These are phyloP conservation scores for Penicillium cataractarum DNA, from an alignment of 495 filamentous ascomycete species.

Conservation along the genomic window DNA sequence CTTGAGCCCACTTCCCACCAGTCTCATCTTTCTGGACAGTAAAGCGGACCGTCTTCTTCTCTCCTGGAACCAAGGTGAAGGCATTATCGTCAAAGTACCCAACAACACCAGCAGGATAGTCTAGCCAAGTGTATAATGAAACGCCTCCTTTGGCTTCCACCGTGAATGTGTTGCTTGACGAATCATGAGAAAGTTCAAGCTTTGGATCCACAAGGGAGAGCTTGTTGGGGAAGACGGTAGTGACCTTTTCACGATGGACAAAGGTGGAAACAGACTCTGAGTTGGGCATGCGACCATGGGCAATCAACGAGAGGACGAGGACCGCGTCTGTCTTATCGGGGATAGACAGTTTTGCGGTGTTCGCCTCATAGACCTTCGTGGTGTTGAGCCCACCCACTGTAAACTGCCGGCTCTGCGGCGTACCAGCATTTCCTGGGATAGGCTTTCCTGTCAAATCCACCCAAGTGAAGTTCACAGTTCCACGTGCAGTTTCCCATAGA, in stretches of 20 bases:
- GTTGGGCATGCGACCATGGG: constrained; percentile 58
- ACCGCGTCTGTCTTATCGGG: constrained; percentile 50
- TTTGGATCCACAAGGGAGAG: constrained; percentile 59
- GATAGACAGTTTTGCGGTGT: constrained; percentile 39
- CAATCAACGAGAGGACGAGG: constrained; percentile 58
- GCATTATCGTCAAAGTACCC: constrained; percentile 64
- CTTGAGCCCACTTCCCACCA: constrained; percentile 53
- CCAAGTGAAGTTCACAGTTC: constrained; percentile 44
- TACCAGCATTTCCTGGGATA: constrained; percentile 35
- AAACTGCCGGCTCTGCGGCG: constrained; percentile 43
- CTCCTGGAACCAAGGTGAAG: constrained; percentile 59
- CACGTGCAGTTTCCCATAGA: constrained; percentile 41
- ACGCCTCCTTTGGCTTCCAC: constrained; percentile 60
- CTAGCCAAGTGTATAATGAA: constrained; percentile 71
- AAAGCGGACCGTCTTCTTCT: constrained; percentile 54
- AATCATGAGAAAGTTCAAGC: constrained; percentile 49
- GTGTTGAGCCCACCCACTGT: constrained; percentile 64
- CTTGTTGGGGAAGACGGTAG: constrained; percentile 54
- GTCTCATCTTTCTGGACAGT: constrained; percentile 53
- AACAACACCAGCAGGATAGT: constrained; percentile 58
- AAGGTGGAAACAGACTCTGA: constrained; percentile 47
- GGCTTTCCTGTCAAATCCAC: constrained; percentile 42
- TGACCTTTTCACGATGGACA: constrained; percentile 60
- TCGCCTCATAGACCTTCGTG: constrained; percentile 54
- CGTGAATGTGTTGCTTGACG: constrained; percentile 47